Evolutionary conservation across 306 rosid species (phyloP).

Genomic region (Malus fusca): DNA sequence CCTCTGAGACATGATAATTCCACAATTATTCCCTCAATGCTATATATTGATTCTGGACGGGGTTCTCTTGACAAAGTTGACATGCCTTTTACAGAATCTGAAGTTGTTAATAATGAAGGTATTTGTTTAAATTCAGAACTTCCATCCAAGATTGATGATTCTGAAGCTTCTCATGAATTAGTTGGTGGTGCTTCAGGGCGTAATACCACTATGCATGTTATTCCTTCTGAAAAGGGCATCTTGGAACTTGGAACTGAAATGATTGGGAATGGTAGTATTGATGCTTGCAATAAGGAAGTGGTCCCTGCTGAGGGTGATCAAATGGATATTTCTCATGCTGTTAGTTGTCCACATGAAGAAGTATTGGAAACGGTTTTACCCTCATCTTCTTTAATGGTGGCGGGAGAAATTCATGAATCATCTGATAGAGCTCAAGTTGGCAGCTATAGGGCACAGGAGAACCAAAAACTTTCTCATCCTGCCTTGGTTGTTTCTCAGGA

Average conservation of each 20-base stretch:
- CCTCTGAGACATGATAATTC: not conserved
- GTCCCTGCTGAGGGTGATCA: constrained; percentile 18
- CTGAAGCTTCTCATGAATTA: constrained; percentile 7
- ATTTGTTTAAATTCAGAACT: constrained; percentile 11
- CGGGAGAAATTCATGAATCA: constrained; percentile 13
- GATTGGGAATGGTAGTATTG: constrained; percentile 6
- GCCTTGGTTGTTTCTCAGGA: constrained; percentile 11
- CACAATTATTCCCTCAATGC: not conserved
- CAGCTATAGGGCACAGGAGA: not conserved
- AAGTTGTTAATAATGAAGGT: constrained; percentile 8
- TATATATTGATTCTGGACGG: constrained; percentile 1
- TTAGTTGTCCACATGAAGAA: constrained; percentile 6
- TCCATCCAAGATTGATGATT: constrained; percentile 5
- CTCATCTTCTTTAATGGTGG: constrained; percentile 3
- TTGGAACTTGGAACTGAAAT: constrained; percentile 9
- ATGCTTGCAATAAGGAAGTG: constrained; percentile 21
- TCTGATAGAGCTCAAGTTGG: constrained; percentile 11
- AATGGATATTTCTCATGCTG: constrained; percentile 17
- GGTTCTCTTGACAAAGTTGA: not conserved
- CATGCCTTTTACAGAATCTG: constrained; percentile 8
- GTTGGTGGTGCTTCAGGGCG: not conserved
- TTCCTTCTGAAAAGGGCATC: constrained; percentile 12
- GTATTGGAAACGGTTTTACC: not conserved
- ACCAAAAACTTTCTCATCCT: constrained; percentile 7
- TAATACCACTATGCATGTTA: not conserved